Evolutionary conservation across 192 early-diverging fungal genomes (phyloP), one percentile per base, ranked within the genome.

Genomic region (Chytriomyces confervae): DNA sequence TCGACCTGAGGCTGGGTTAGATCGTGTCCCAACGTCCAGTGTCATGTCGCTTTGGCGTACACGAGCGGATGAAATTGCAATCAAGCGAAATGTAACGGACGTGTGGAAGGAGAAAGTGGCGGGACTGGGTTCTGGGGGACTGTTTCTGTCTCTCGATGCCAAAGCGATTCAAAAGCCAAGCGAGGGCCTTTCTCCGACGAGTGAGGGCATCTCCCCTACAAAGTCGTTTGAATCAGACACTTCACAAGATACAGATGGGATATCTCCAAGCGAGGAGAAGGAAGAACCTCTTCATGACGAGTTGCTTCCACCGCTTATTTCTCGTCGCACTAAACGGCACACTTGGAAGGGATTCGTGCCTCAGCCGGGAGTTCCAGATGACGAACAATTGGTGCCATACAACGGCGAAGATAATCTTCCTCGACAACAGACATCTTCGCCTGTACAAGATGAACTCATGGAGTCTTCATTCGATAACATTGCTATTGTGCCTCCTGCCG

Each of bases 71-170:
- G 53, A 57, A 57, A 57, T 13, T 3, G 20, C 53, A 13, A 57
- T 57, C 69, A 24, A 72, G 50, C 53, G 69, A 23, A 9, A 36
- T 8, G 50, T 60, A 4, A 43, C 53, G 8, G 10, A 13, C 9
- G 53, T 18, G 18, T 75, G 72, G 72, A 61, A 63, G 20, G 24
- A 44, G 4, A 75, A 75, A 75, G 46, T 75, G 45, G n/a, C 57
- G 9, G 27, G 46, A 13, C 18, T 63, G 18, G 72, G 72, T n/a
- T 11, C 20, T 0, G 72, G 72, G 3, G 72, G 72, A 63, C 62
- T 75, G 11, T 61, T 75, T 6, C 18, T 75, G n/a, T 46, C 57
- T 11, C 18, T 75, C 8, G 72, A 75, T 48, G 43, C 13, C 7
- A 60, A 20, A 44, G 43, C 16, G 16, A 43, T 11, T 13, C 7